These are phyloP conservation scores for Cryptococcus sp. DNA, from an alignment of 1,284 basidiomycete genomes.

Conservation along the genomic window DNA sequence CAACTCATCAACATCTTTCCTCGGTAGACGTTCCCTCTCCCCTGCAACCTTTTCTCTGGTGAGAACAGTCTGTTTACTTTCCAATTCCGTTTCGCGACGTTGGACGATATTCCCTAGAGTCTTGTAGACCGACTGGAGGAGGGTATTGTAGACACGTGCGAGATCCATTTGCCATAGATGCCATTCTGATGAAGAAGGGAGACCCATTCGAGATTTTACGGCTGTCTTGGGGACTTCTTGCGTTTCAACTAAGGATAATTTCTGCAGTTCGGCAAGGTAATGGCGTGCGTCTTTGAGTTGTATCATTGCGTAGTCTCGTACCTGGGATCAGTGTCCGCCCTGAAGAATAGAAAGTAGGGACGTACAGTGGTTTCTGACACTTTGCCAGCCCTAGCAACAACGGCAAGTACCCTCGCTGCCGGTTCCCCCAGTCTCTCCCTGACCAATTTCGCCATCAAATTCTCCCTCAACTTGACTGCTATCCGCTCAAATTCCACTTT, in stretches of 20 bases:
- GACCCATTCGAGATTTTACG: conserved; percentile 64
- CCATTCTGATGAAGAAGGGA: conserved; percentile 30
- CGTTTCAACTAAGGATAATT: conserved; percentile 74
- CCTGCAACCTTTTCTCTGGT: conserved; percentile 64
- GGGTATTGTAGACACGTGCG: conserved; percentile 68
- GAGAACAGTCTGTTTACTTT: conserved; percentile 62
- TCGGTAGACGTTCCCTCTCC: conserved; percentile 27
- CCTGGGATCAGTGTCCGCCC: conserved; percentile 52
- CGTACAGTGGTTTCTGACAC: conserved; percentile 63
- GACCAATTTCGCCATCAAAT: conserved; percentile 73
- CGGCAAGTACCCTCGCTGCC: conserved; percentile 75
- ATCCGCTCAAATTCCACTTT: conserved; percentile 77
- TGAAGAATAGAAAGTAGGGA: neutral
- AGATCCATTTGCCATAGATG: conserved; percentile 83
- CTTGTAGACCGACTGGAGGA: conserved; percentile 76
- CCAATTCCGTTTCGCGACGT: conserved; percentile 66
- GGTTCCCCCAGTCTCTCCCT: conserved; percentile 79
- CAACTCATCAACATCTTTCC: conserved; percentile 45
- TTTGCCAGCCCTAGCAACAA: conserved; percentile 84
- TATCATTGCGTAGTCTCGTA: conserved; percentile 90
- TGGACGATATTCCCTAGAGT: conserved; percentile 75
- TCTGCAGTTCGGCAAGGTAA: conserved; percentile 70
- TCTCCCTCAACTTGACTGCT: conserved; percentile 63
- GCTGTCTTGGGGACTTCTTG: conserved; percentile 86
- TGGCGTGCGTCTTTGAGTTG: conserved; percentile 80